A percentile compares a stretch with the other conserved stretches of the same genome.
These are phyloP conservation scores for Penicillium olsonii DNA, from an alignment of 2,329 filamentous ascomycete species.

Conservation along the genomic window DNA sequence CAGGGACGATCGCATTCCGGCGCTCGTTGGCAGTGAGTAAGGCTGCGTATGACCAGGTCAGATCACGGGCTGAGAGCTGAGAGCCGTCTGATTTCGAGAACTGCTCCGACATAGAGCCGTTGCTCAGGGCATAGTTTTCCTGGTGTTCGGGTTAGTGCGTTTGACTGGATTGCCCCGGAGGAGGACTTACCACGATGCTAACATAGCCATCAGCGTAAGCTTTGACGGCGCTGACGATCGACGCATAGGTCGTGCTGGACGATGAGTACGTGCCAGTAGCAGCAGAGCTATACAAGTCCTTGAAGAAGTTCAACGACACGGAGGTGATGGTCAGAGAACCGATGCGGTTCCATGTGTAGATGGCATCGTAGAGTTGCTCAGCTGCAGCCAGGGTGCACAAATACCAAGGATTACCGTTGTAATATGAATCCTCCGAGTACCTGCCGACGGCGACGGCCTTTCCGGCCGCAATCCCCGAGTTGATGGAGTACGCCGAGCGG, in stretches of 20 bases:
- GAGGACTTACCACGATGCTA: slow-evolving; percentile 39
- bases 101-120: slow-evolving; percentile 44
- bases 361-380: slow-evolving; percentile 75
- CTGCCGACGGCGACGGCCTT: slow-evolving; percentile 55
- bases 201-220: slow-evolving; percentile 64
- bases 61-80: slow-evolving; percentile 40
- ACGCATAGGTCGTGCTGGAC: slow-evolving; percentile 54
- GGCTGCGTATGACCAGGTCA: slow-evolving; percentile 51
- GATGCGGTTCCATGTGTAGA: slow-evolving; percentile 68
- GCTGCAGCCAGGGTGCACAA: slow-evolving; percentile 74
- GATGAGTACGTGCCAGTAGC: slow-evolving; percentile 66
- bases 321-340: slow-evolving; percentile 66
- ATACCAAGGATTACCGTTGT: slow-evolving; percentile 79
- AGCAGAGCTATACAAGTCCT: slow-evolving; percentile 61
- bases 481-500: slow-evolving; percentile 66
- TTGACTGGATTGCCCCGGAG: not conserved
- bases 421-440: slow-evolving; percentile 73
- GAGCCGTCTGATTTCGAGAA: slow-evolving; percentile 38
- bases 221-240: slow-evolving; percentile 61
- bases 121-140: slow-evolving; percentile 29
- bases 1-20: slow-evolving; percentile 34
- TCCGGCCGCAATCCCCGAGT: slow-evolving; percentile 29
- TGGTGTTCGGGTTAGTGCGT: slow-evolving; percentile 3
- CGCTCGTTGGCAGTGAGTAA: slow-evolving; percentile 41
- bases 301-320: slow-evolving; percentile 71